Percentiles rank a stretch among this genome's conserved stretches.
Conservation (phyloP, 768 basidiomycete genomes). For the Coprinopsis strossmayeri region DNA sequence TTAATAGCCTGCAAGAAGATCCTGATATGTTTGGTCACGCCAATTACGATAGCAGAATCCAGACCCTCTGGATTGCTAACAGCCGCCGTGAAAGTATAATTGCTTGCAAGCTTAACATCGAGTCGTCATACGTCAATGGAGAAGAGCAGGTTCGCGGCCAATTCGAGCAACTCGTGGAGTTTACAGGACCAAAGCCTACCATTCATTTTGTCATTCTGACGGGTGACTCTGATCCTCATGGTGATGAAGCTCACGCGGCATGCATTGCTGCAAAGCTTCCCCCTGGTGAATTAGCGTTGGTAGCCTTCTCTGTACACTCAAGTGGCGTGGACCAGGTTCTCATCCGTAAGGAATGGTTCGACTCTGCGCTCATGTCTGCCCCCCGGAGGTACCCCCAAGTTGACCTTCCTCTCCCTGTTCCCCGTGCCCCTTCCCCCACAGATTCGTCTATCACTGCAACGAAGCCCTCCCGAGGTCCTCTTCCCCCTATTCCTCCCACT, state of each 20-base stretch:
- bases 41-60: conserved; percentile 78
- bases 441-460: conserved; percentile 14
- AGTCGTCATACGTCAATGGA: conserved; percentile 49
- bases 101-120: conserved; percentile 69
- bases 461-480: conserved; percentile 15
- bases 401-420: conserved; percentile 20
- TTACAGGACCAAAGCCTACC: conserved; percentile 75
- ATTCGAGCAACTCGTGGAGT: conserved; percentile 81
- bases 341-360: conserved; percentile 82
- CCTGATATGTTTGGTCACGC: conserved; percentile 85
- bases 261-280: conserved; percentile 77
- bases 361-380: conserved; percentile 51
- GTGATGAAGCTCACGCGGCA: conserved; percentile 78
- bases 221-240: conserved; percentile 75
- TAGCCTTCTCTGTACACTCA: conserved; percentile 85
- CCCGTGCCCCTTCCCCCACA: conserved; percentile 18
- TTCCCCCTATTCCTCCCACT: conserved; percentile 16
- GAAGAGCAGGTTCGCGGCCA: conserved; percentile 60
- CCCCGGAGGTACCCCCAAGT: conserved; percentile 57
- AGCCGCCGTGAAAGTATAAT: conserved; percentile 80
- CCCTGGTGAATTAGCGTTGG: conserved; percentile 71
- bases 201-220: conserved; percentile 88
- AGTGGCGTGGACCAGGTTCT: conserved; percentile 87
- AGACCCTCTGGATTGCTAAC: conserved; percentile 85
- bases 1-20: conserved; percentile 64